Evolutionary conservation across 768 basidiomycete genomes (phyloP).

Genomic region (Tylopilus sp.): DNA sequence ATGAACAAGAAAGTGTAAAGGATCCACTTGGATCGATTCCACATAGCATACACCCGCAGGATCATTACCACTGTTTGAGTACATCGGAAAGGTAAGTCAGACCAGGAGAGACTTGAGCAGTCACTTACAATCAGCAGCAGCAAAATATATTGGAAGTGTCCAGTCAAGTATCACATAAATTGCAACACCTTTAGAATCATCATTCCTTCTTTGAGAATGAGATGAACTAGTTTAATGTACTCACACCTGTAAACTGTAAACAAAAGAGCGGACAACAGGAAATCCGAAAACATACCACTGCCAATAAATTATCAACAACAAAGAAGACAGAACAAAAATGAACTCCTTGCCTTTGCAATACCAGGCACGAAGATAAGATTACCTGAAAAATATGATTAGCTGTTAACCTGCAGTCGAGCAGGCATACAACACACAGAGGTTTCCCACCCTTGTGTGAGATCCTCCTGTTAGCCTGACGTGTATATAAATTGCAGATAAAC

Average conservation of each 20-base stretch:
- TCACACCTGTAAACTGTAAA: background rate
- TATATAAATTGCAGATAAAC: background rate
- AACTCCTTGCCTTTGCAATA: constrained; percentile 1
- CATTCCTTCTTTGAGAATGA: background rate
- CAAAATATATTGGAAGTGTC: background rate
- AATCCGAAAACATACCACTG: constrained; percentile 1
- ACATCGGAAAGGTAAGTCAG: background rate
- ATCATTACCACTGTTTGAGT: background rate
- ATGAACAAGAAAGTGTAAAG: background rate
- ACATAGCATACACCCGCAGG: background rate
- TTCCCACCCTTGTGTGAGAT: background rate
- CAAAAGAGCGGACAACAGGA: background rate
- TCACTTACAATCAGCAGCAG: background rate
- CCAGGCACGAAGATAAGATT: constrained; percentile 4
- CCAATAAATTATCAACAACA: background rate
- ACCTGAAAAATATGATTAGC: background rate
- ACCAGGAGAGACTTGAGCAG: background rate
- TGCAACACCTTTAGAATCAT: background rate
- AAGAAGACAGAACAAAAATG: too few relatives aligned
- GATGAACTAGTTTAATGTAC: background rate
- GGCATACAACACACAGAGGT: background rate
- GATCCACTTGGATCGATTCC: background rate
- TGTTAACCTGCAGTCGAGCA: background rate
- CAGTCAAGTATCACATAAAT: background rate
- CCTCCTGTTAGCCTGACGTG: background rate